Evolutionary conservation across 176 grass and related monocot genomes (phyloP).

Genomic region (Eleusine indica): DNA sequence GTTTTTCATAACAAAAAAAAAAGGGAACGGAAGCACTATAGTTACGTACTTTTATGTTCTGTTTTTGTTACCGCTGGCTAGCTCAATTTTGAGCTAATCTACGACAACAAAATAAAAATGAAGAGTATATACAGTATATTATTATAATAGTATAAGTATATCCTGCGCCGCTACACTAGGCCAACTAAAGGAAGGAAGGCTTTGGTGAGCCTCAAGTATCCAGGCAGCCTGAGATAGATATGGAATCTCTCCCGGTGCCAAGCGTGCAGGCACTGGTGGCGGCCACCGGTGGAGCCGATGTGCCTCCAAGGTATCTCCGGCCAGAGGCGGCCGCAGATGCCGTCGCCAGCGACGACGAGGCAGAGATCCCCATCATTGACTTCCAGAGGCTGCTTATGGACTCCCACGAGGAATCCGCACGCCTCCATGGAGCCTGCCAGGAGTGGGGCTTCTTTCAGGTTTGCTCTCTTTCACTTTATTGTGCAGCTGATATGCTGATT

Average conservation of each 20-base stretch:
- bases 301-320: constrained; percentile 41
- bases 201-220: no score
- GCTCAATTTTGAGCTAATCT: no score
- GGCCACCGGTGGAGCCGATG: background rate
- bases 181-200: no score
- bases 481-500: background rate
- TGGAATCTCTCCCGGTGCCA: constrained; percentile 51
- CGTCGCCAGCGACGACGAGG: background rate
- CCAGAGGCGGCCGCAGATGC: background rate
- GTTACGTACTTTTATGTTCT: no score
- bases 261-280: constrained; percentile 46
- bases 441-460: constrained; percentile 76
- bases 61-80: no score
- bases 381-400: background rate
- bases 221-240: background rate
- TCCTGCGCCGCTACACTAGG: no score
- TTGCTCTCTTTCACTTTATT: background rate
- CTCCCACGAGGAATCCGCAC: constrained; percentile 26
- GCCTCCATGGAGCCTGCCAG: constrained; percentile 46
- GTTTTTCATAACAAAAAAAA: background rate
- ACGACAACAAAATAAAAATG: no score
- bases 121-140: no score
- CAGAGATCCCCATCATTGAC: constrained; percentile 37
- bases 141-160: no score
- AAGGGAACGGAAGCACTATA: background rate